phyloP scores from a whole-genome alignment of 139 green algal genomes.

The Axilococcus clingmanii region DNA sequence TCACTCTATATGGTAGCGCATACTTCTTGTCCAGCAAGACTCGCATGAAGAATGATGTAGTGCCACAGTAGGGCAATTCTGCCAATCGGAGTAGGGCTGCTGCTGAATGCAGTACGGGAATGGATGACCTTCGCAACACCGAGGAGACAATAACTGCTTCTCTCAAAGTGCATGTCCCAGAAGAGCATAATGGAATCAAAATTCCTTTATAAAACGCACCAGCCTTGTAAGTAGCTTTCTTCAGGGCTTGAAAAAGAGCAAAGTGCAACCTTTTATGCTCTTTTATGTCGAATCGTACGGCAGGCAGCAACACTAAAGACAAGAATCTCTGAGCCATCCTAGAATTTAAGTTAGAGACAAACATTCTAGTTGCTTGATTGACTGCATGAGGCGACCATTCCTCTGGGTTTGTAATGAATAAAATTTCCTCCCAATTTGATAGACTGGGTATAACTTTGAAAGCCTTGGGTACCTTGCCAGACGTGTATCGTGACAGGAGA shows the following conservation, averaged over 20 bases:
- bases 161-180: constrained; percentile 74
- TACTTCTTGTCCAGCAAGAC: constrained; percentile 99
- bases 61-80: constrained; percentile 87
- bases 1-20: constrained; percentile 83
- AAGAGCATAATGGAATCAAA: constrained; percentile 77
- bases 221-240: constrained; percentile 97
- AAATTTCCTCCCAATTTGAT: constrained; percentile 94
- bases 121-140: constrained; percentile 68
- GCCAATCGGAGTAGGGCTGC: constrained; percentile 83
- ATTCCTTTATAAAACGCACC: constrained; percentile 96
- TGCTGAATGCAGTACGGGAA: constrained; percentile 88
- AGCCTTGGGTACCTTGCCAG: constrained; percentile 91
- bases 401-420: constrained; percentile 84
- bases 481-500: constrained; percentile 57
- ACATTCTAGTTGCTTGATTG: constrained; percentile 86
- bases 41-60: constrained; percentile 95
- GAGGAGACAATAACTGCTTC: constrained; percentile 91
- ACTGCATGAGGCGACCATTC: constrained; percentile 81
- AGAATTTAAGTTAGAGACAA: constrained; percentile 94
- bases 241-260: constrained; percentile 89
- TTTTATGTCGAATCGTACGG: constrained; percentile 78
- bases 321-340: constrained; percentile 87
- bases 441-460: constrained; percentile 98
- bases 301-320: constrained; percentile 86
- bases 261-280: constrained; percentile 86